Evolutionary conservation across 2,329 filamentous ascomycete genomes (phyloP).

Genomic region (Hypoxylon sp.): DNA sequence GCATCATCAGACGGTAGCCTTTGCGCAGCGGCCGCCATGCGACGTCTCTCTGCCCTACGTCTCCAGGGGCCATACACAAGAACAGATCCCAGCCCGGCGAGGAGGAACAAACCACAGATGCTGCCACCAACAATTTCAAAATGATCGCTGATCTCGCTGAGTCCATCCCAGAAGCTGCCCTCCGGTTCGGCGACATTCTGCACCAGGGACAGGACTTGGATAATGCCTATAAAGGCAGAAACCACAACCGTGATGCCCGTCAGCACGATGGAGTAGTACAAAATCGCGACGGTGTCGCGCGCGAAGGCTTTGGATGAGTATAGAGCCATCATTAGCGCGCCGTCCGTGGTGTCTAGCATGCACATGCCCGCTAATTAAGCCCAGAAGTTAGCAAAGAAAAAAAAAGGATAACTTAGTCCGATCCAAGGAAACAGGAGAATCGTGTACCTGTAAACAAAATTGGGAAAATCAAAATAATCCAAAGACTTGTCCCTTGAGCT

Average conservation of each 20-base stretch:
- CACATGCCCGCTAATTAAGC: constrained; percentile 81
- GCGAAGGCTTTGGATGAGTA: constrained; percentile 85
- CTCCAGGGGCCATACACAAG: constrained; percentile 84
- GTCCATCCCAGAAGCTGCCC: constrained; percentile 90
- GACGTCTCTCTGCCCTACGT: constrained; percentile 52
- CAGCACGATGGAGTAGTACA: constrained; percentile 92
- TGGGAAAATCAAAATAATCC: constrained; percentile 93
- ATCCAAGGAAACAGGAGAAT: too few species aligned
- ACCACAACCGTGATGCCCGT: constrained; percentile 85
- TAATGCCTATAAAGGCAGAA: constrained; percentile 82
- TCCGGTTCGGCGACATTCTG: constrained; percentile 77
- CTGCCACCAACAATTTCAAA: constrained; percentile 87
- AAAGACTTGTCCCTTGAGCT: constrained; percentile 85
- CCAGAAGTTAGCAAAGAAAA: neutral
- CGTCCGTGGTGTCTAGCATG: constrained; percentile 89
- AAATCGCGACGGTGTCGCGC: constrained; percentile 83
- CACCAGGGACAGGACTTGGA: constrained; percentile 83
- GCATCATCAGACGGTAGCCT: constrained; percentile 30
- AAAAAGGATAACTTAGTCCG: too few species aligned
- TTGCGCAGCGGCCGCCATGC: constrained; percentile 3
- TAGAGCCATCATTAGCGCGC: constrained; percentile 92
- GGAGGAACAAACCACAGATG: constrained; percentile 85
- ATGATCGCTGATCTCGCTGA: constrained; percentile 77
- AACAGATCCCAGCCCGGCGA: constrained; percentile 78
- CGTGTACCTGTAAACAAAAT: constrained; percentile 80